phyloP scores from a whole-genome alignment of 2,329 filamentous ascomycete species.

The Aspergillus clavatus region DNA sequence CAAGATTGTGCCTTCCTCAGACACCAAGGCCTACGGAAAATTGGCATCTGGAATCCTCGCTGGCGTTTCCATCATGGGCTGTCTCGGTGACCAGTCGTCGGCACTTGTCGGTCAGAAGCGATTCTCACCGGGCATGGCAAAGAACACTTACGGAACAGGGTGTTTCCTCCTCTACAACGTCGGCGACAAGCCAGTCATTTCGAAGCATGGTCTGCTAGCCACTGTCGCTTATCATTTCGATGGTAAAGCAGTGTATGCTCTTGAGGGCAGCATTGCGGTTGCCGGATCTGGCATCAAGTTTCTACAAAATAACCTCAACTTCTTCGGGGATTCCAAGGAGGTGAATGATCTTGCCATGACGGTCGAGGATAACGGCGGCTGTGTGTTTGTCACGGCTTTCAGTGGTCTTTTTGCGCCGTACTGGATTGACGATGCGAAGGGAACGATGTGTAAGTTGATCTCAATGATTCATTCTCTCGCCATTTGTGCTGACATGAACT shows the following conservation, averaged over 20 bases:
- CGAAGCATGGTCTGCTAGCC: constrained; percentile 71
- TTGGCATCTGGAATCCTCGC: constrained; percentile 60
- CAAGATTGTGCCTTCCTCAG: constrained; percentile 74
- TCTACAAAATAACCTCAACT: constrained; percentile 59
- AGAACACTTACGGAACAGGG: constrained; percentile 87
- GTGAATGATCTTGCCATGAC: constrained; percentile 60
- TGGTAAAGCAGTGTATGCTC: constrained; percentile 67
- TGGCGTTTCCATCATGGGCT: constrained; percentile 69
- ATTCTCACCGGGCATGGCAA: constrained; percentile 75
- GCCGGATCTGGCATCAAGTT: constrained; percentile 78
- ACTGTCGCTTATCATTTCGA: constrained; percentile 82
- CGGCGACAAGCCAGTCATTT: constrained; percentile 77
- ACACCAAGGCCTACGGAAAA: constrained; percentile 64
- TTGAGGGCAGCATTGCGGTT: constrained; percentile 80
- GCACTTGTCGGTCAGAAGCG: constrained; percentile 81
- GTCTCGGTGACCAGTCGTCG: constrained; percentile 79
- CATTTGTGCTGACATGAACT: constrained; percentile 5
- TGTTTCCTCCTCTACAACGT: constrained; percentile 89
- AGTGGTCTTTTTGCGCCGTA: constrained; percentile 88
- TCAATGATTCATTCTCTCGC: background rate
- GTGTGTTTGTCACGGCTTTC: constrained; percentile 85
- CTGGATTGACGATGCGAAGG: constrained; percentile 92
- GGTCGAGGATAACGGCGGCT: constrained; percentile 72
- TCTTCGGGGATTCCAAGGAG: constrained; percentile 56
- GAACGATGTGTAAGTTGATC: constrained; percentile 63